phyloP scores from a whole-genome alignment of 257 asterid genomes.

The Jasminum sambac region DNA sequence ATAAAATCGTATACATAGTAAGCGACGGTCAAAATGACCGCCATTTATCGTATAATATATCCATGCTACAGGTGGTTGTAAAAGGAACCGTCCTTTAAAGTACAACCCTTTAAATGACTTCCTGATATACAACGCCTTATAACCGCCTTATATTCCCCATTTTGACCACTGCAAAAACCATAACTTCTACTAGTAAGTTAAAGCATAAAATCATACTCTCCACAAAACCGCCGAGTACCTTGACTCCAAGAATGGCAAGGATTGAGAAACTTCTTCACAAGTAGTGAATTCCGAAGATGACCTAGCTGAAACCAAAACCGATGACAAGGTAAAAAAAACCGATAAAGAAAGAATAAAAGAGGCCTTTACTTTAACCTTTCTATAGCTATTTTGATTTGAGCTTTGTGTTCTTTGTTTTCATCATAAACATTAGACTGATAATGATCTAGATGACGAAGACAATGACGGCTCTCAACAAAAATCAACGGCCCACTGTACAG shows the following conservation, averaged over 20 bases:
- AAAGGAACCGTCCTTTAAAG: no score
- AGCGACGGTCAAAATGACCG: no score
- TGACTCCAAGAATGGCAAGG: constrained; percentile 42
- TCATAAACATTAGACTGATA: constrained; percentile 33
- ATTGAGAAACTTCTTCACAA: constrained; percentile 43
- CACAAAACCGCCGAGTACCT: constrained; percentile 94
- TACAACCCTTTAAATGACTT: no score
- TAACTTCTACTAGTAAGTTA: constrained; percentile 74
- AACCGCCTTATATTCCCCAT: no score
- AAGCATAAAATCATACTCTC: constrained; percentile 77
- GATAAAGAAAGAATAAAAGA: background rate
- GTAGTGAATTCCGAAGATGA: constrained; percentile 58
- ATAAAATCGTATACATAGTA: no score
- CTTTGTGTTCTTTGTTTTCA: constrained; percentile 2
- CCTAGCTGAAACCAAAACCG: constrained; percentile 32
- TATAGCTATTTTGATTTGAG: background rate
- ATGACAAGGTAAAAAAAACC: constrained; percentile 42
- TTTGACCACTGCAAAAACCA: no score
- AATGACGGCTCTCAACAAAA: constrained; percentile 33
- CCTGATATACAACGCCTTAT: no score
- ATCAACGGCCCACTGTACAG: constrained; percentile 57
- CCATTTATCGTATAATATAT: no score
- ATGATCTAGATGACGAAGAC: constrained; percentile 47
- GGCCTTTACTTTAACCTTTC: no score
- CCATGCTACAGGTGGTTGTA: no score